Percentiles rank a stretch among this genome's conserved stretches.
phyloP scores from a whole-genome alignment of 768 basidiomycete species.

The Auriscalpium orientale region DNA sequence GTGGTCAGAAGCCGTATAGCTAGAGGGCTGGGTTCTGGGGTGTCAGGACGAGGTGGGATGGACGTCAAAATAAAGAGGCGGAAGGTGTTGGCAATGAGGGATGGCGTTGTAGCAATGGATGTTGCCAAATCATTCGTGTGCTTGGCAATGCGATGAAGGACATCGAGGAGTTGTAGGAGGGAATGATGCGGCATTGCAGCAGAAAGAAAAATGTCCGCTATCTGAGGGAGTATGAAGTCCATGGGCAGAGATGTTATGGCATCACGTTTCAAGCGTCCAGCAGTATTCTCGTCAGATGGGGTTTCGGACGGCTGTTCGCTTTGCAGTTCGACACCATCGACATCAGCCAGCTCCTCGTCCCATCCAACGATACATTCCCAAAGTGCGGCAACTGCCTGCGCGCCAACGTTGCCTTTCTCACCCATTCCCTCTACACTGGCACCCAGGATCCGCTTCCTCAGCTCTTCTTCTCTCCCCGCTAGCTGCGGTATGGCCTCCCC shows the following conservation, averaged over 20 bases:
- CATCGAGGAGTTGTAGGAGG: conserved; percentile 45
- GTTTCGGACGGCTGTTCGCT: conserved; percentile 13
- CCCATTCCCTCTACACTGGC: conserved; percentile 59
- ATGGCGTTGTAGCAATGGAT: conserved; percentile 41
- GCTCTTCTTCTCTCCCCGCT: conserved; percentile 28
- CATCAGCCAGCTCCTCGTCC: conserved; percentile 30
- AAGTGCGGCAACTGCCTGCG: conserved; percentile 59
- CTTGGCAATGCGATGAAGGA: conserved; percentile 55
- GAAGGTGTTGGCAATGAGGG: conserved; percentile 45
- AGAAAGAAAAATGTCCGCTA: conserved; percentile 31
- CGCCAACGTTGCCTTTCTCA: conserved; percentile 61
- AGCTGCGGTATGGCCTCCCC: conserved; percentile 28
- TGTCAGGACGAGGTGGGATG: conserved; percentile 31
- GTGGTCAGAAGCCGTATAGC: conserved; percentile 52
- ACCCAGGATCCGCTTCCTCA: conserved; percentile 58
- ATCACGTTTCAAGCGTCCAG: conserved; percentile 19
- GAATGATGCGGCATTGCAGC: conserved; percentile 42
- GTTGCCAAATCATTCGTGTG: conserved; percentile 48
- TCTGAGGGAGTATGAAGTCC: conserved; percentile 43
- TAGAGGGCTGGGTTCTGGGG: conserved; percentile 30
- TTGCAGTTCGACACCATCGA: conserved; percentile 43
- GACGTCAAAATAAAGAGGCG: conserved; percentile 51
- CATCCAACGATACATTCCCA: conserved; percentile 73
- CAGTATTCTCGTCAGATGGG: conserved; percentile 20
- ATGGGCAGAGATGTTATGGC: conserved; percentile 30